These are phyloP conservation scores for Jatropha curcas DNA, from an alignment of 345 rosid genomes.

Conservation along the genomic window DNA sequence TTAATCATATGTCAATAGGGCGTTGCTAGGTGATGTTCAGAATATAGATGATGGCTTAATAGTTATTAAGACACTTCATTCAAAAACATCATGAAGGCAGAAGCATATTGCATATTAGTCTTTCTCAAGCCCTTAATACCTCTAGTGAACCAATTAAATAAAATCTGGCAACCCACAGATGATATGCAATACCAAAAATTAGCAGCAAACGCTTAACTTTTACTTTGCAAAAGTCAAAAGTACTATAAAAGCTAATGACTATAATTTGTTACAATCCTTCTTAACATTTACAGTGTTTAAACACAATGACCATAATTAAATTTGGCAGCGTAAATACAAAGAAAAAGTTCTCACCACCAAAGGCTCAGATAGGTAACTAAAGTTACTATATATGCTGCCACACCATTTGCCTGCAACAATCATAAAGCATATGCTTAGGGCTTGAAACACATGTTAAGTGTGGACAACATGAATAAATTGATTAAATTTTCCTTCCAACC, in stretches of 20 bases:
- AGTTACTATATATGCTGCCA: slow-evolving; percentile 81
- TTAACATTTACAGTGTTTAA: neutral
- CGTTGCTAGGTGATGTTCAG: neutral
- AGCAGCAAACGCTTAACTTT: neutral
- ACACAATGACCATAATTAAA: slow-evolving; percentile 13
- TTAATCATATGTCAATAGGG: neutral
- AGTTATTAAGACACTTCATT: neutral
- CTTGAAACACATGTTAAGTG: slow-evolving; percentile 6
- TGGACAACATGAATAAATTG: neutral
- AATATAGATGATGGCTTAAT: neutral
- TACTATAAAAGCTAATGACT: neutral
- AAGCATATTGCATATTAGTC: neutral
- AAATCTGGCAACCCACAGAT: neutral
- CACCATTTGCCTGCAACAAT: slow-evolving; percentile 80
- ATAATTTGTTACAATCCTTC: neutral
- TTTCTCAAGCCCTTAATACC: neutral
- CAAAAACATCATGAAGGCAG: neutral
- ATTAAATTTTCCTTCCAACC: neutral
- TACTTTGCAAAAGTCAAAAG: neutral
- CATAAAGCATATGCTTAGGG: slow-evolving; percentile 12
- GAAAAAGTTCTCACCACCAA: slow-evolving; percentile 83
- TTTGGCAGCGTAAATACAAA: no score
- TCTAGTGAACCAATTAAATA: neutral
- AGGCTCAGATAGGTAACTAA: slow-evolving; percentile 72
- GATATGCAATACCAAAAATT: slow-evolving; percentile 6